These are phyloP conservation scores for Blastobotrys persicus DNA, from an alignment of 1,139 yeast species.

Conservation along the genomic window DNA sequence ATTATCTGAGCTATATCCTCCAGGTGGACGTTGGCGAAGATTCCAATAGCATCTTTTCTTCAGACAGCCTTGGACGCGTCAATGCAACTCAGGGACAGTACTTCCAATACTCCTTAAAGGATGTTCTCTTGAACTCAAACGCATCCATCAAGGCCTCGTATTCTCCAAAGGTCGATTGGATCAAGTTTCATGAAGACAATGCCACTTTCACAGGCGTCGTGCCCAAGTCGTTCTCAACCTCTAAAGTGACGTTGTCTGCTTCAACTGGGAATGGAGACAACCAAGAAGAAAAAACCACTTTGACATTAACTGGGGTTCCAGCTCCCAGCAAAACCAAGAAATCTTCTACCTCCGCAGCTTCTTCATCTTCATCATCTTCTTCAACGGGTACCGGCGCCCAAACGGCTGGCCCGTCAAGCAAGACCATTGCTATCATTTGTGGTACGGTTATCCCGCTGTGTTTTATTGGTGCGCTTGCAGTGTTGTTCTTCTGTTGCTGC, in stretches of 20 bases:
- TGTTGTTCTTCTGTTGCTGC: conserved; percentile 60
- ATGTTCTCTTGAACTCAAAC: conserved; percentile 42
- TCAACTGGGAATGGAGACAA: conserved; percentile 32
- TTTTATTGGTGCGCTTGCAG: conserved; percentile 46
- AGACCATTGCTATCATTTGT: conserved; percentile 73
- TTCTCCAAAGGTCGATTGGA: conserved; percentile 56
- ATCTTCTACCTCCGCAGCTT: conserved; percentile 20
- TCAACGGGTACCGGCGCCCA: conserved; percentile 28
- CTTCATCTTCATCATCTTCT: conserved; percentile 24
- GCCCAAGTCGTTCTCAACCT: conserved; percentile 55
- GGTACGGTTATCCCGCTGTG: conserved; percentile 81
- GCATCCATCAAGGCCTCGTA: conserved; percentile 51
- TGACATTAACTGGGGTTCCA: conserved; percentile 56
- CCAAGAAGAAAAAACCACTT: conserved; percentile 34
- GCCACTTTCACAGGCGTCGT: conserved; percentile 66
- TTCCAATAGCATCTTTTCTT: conserved; percentile 29
- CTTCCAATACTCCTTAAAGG: conserved; percentile 49
- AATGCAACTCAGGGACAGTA: conserved; percentile 66
- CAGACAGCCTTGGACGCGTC: conserved; percentile 36
- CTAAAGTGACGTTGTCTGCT: conserved; percentile 56
- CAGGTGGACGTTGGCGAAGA: conserved; percentile 39
- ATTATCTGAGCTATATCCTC: conserved; percentile 60
- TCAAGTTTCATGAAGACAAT: conserved; percentile 56
- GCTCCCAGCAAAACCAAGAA: conserved; percentile 12
- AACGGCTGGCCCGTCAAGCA: conserved; percentile 33